Evolutionary conservation across 345 rosid species (phyloP).

Genomic region (Salix arbutifolia): DNA sequence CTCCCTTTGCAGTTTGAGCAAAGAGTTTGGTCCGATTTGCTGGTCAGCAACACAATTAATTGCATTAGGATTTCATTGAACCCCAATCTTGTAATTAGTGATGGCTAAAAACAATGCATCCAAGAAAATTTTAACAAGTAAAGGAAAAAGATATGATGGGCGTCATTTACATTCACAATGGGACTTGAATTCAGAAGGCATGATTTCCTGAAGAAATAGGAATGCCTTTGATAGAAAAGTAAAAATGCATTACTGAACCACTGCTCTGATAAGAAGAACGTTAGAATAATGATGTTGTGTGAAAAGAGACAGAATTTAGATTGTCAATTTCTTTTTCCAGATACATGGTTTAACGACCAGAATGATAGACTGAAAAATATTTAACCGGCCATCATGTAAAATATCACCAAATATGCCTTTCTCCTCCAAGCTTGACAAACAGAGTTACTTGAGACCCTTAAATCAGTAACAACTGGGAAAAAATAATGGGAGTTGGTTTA

Average conservation of each 20-base stretch:
- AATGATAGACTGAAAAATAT: not conserved
- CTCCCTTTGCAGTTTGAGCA: conserved; percentile 91
- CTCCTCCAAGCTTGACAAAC: not conserved
- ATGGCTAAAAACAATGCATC: not conserved
- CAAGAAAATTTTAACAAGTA: not conserved
- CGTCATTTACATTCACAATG: not conserved
- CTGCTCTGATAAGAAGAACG: not conserved
- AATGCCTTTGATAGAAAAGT: not conserved
- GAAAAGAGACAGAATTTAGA: not conserved
- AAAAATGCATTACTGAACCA: not conserved
- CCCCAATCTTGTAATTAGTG: not conserved
- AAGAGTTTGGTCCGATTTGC: conserved; percentile 55
- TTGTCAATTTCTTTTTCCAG: not conserved
- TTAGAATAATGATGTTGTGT: too few species aligned
- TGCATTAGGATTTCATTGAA: not conserved
- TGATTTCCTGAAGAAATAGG: not conserved
- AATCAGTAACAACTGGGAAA: too few species aligned
- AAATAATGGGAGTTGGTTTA: not conserved
- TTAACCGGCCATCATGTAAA: too few species aligned
- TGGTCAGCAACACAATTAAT: conserved; percentile 21
- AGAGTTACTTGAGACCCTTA: not conserved
- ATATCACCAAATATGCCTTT: not conserved
- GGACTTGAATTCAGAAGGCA: not conserved
- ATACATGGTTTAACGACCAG: not conserved
- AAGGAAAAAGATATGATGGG: not conserved